Conservation (phyloP, 208 protist genomes). For the Acanthamoeba sp. region DNA sequence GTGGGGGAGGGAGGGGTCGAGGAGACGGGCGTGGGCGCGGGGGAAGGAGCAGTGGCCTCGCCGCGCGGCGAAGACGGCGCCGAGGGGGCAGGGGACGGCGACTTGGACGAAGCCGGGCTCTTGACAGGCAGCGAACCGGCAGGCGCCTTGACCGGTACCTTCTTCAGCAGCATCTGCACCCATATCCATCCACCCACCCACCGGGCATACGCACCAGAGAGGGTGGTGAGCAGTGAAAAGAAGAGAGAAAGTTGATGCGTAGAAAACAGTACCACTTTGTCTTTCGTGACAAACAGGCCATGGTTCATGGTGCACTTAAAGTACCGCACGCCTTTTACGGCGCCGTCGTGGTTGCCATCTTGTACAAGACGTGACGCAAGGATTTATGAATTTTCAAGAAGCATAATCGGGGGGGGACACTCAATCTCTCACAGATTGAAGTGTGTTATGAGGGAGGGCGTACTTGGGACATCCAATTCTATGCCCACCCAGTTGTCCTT, state of each 20-base stretch:
- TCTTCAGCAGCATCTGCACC: slow-evolving; percentile 24
- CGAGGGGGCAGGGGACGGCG: not conserved
- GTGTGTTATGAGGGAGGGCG: not conserved
- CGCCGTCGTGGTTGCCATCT: slow-evolving; percentile 74
- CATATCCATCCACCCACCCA: no score
- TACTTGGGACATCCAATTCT: slow-evolving; percentile 67
- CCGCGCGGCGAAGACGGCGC: slow-evolving; percentile 27
- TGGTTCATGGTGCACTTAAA: slow-evolving; percentile 66
- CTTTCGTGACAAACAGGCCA: slow-evolving; percentile 68
- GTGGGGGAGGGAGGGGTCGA: not conserved
- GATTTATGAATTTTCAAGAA: not conserved
- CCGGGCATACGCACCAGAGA: not conserved
- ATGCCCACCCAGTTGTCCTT: slow-evolving; percentile 77
- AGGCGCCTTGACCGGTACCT: not conserved
- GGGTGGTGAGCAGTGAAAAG: not conserved
- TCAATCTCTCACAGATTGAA: not conserved
- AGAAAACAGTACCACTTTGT: slow-evolving; percentile 53
- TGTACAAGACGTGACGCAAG: not conserved
- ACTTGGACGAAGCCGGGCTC: not conserved
- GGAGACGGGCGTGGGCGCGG: not conserved
- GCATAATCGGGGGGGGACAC: not conserved
- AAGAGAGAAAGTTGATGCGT: not conserved
- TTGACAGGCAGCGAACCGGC: not conserved
- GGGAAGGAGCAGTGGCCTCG: not conserved
- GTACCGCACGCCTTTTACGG: slow-evolving; percentile 69